phyloP scores from a whole-genome alignment of 2,329 filamentous ascomycete genomes.

The Talaromyces amestolkiae region DNA sequence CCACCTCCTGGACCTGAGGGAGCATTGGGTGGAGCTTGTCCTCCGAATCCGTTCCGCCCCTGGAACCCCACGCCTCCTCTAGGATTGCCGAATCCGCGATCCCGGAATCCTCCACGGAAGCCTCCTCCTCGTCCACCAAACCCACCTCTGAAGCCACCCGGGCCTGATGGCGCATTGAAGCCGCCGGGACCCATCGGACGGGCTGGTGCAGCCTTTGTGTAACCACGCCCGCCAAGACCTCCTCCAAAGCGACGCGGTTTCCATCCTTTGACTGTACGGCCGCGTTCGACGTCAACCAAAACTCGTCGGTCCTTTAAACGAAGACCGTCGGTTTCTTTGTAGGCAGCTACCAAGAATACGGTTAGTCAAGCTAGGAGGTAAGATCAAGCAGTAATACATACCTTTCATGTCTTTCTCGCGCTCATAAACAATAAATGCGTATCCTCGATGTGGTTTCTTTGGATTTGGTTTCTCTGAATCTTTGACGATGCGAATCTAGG shows the following conservation, averaged over 20 bases:
- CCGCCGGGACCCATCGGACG: slow-evolving; percentile 66
- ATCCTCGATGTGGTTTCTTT: slow-evolving; percentile 79
- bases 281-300: slow-evolving; percentile 93
- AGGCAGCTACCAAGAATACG: slow-evolving; percentile 68
- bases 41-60: slow-evolving; percentile 53
- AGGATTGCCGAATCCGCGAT: slow-evolving; percentile 48
- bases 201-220: slow-evolving; percentile 76
- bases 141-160: slow-evolving; percentile 57
- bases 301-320: slow-evolving; percentile 89
- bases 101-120: slow-evolving; percentile 53
- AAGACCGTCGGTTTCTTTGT: slow-evolving; percentile 83
- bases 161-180: slow-evolving; percentile 55
- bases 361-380: slow-evolving; percentile 19
- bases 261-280: slow-evolving; percentile 91
- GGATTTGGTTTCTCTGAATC: slow-evolving; percentile 79
- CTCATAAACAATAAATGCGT: slow-evolving; percentile 96
- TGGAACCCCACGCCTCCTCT: slow-evolving; percentile 57
- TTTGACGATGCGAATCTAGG: slow-evolving; percentile 79
- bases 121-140: slow-evolving; percentile 51
- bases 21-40: slow-evolving; percentile 49
- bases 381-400: slow-evolving; percentile 46
- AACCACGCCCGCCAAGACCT: slow-evolving; percentile 85
- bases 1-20: slow-evolving; percentile 56
- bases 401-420: slow-evolving; percentile 99
- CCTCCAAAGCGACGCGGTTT: slow-evolving; percentile 87